phyloP scores from a whole-genome alignment of 148 eudicot species.

The Diospyros lotus region DNA sequence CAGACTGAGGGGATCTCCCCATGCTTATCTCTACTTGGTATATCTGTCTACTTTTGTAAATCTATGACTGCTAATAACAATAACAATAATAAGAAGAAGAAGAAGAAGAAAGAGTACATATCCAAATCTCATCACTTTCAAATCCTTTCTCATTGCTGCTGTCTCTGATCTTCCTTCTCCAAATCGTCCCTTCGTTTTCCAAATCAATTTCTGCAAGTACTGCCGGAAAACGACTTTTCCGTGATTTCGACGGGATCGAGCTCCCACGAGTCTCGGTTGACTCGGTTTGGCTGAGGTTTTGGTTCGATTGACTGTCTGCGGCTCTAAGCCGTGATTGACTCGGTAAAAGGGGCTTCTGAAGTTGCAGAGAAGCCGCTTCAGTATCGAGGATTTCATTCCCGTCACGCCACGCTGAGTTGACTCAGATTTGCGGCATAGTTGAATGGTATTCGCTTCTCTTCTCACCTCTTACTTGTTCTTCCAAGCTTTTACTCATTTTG shows the following conservation, averaged over 20 bases:
- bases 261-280: neutral
- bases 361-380: slow-evolving; percentile 10
- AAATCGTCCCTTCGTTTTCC: slow-evolving; percentile 1
- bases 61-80: neutral
- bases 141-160: neutral
- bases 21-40: slow-evolving; percentile 5
- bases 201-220: neutral
- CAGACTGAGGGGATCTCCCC: slow-evolving; percentile 4
- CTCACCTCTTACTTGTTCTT: neutral
- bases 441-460: neutral
- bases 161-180: slow-evolving; percentile 3
- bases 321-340: slow-evolving; percentile 21
- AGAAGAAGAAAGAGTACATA: neutral
- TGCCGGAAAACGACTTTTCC: neutral
- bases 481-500: neutral
- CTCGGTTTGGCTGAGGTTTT: slow-evolving; percentile 9
- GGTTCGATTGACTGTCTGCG: slow-evolving; percentile 7
- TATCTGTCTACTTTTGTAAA: neutral
- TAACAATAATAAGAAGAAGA: too few species aligned
- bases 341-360: slow-evolving; percentile 13
- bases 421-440: slow-evolving; percentile 7
- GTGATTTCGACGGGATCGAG: slow-evolving; percentile 7
- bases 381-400: neutral
- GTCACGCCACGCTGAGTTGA: neutral
- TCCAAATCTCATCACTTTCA: slow-evolving; percentile 4